Evolutionary conservation across 2,329 filamentous ascomycete genomes (phyloP).

Genomic region (Apiospora koreana): DNA sequence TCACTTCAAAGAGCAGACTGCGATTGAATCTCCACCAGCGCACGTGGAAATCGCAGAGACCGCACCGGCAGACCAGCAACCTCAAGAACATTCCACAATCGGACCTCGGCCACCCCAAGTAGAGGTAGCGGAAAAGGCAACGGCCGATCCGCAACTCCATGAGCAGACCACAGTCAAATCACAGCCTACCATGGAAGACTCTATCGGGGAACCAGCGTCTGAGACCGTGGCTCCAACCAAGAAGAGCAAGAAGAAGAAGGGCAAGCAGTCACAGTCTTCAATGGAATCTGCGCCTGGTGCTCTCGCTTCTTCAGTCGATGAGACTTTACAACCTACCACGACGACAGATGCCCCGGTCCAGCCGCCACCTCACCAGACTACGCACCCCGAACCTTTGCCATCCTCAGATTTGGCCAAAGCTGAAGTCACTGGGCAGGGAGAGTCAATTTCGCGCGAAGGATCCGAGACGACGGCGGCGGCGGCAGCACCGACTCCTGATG

Average conservation of each 20-base stretch:
- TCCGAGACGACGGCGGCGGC: neutral
- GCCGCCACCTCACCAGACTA: conserved; percentile 12
- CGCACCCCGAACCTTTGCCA: neutral
- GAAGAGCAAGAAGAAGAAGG: conserved; percentile 37
- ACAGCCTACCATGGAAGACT: neutral
- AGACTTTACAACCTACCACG: neutral
- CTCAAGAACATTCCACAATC: neutral
- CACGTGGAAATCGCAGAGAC: neutral
- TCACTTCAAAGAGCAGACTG: neutral
- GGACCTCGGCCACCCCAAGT: neutral
- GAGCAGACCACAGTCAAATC: neutral
- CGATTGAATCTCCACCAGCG: neutral
- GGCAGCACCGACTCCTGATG: neutral
- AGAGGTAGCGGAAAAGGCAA: neutral
- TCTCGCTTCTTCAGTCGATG: neutral
- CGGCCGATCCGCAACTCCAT: neutral
- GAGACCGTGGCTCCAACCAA: conserved; percentile 19
- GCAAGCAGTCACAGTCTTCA: conserved; percentile 27
- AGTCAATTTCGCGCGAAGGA: neutral
- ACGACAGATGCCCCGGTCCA: neutral
- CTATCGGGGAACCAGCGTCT: neutral
- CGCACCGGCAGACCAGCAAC: neutral
- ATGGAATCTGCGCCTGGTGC: conserved; percentile 17
- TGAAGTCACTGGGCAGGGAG: neutral
- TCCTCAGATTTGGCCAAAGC: neutral